Evolutionary conservation across 345 rosid genomes (phyloP).

Genomic region (Eucalyptus curtisii): DNA sequence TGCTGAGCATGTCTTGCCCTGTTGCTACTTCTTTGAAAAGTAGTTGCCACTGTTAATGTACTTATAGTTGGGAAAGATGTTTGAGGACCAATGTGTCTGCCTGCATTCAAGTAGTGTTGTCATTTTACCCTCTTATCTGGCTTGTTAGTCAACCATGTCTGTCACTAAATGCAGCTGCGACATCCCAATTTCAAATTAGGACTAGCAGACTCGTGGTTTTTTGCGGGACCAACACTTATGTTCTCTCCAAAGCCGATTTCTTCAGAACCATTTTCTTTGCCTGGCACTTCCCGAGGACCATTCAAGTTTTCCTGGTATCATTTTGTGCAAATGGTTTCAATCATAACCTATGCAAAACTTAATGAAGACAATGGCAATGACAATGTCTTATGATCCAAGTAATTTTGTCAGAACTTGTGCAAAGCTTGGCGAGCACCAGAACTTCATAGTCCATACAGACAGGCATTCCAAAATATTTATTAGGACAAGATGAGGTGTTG

Average conservation of each 20-base stretch:
- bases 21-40: neutral
- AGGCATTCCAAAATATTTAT: neutral
- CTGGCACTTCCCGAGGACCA: neutral
- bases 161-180: neutral
- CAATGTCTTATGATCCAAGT: neutral
- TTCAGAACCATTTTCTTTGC: neutral
- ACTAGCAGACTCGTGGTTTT: neutral
- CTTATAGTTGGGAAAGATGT: neutral
- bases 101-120: neutral
- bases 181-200: neutral
- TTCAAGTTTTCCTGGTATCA: neutral
- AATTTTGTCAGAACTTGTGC: neutral
- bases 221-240: neutral
- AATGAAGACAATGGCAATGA: neutral
- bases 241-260: neutral
- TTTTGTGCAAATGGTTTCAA: neutral
- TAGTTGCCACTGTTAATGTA: neutral
- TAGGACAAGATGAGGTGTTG: neutral
- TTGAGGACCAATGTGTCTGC: neutral
- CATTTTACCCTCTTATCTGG: neutral
- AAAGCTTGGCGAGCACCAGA: neutral
- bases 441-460: neutral
- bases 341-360: neutral
- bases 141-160: neutral
- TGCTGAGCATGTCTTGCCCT: neutral